Conservation (phyloP, 164 flowering plant species). For the Magnolia kwangsiensis region DNA sequence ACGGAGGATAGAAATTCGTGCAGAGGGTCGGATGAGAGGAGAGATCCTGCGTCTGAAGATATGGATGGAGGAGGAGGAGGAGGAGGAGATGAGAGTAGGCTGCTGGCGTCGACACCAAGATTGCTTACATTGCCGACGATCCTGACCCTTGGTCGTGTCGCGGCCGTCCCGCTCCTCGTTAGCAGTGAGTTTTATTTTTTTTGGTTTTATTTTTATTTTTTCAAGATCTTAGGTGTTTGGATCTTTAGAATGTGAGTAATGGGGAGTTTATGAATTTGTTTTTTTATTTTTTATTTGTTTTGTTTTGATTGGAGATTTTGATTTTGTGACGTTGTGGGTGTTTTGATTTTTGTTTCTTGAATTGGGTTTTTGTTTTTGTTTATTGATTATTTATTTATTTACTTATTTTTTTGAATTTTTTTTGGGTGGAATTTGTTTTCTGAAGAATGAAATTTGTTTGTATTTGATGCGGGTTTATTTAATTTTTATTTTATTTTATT, state of each 20-base stretch:
- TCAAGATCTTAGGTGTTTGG: background rate
- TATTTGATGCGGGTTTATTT: background rate
- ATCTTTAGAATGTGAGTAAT: background rate
- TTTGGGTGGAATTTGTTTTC: background rate
- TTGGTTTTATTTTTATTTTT: background rate
- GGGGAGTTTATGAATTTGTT: background rate
- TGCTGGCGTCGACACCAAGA: constrained; percentile 20
- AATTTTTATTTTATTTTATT: no score
- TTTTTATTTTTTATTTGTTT: no score
- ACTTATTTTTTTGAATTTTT: no score
- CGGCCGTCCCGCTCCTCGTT: constrained; percentile 72
- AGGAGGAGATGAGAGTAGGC: background rate
- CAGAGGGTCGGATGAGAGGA: constrained; percentile 6
- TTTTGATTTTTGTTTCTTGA: background rate
- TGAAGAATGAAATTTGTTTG: background rate
- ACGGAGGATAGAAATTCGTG: constrained; percentile 9
- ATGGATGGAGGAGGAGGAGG: background rate
- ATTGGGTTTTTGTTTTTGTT: background rate
- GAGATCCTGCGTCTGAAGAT: constrained; percentile 15
- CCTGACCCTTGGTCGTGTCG: constrained; percentile 81
- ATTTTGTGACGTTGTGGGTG: background rate
- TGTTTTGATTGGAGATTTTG: background rate
- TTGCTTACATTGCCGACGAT: constrained; percentile 80
- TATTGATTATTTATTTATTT: background rate
- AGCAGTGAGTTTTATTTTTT: constrained; percentile 38